Evolutionary conservation across 139 green algal genomes (phyloP), one percentile per base, ranked within the genome.

Genomic region (Volvox africanus): DNA sequence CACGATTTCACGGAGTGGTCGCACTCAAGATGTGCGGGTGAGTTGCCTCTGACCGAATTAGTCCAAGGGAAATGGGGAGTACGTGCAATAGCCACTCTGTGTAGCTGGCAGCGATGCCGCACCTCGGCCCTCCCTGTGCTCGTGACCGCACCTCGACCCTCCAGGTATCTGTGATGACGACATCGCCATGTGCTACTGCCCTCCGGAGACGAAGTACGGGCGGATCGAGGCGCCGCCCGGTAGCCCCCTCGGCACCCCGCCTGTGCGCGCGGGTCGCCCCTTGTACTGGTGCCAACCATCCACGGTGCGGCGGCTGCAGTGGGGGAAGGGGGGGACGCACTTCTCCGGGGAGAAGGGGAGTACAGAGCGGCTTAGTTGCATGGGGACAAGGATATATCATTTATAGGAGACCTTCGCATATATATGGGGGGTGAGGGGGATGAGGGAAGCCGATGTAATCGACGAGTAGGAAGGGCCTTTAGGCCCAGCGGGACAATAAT

Each of bases 151-250:
- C 44, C 44, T 55, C 44, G 44, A 14, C 44, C 44, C 9, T 55
- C 65, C 93, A 92, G 95, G 95, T 33, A 90, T 96, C 14, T 96
- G 95, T 79, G 94, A 96, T 76, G 93, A 95, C 61, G 88, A 93
- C 79, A 93, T 92, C 35, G 92, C 80, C 35, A 93, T 92, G 62
- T 96, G 95, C 88, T 95, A 93, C 86, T 96, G 95, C 89, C 90
- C 89, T 0, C 92, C 92, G 16, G 90, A 91, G 35, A 92, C 92
- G 75, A 93, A 93, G 92, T 93, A 80, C 77, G 92, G 92, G 0
- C 44, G 82, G 24, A 30, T 44, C 0, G 13, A 61, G 61, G 67
- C 84, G n/a, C 89, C 89, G 21, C 33, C 76, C 6, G 87, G 86
- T 9, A 61, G 61, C 5, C 61, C 80, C 2, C 90, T 32, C 6